Evolutionary conservation across 2,329 filamentous ascomycete species (phyloP), one percentile per base, ranked within the genome.

Genomic region (Aureobasidium lini): DNA sequence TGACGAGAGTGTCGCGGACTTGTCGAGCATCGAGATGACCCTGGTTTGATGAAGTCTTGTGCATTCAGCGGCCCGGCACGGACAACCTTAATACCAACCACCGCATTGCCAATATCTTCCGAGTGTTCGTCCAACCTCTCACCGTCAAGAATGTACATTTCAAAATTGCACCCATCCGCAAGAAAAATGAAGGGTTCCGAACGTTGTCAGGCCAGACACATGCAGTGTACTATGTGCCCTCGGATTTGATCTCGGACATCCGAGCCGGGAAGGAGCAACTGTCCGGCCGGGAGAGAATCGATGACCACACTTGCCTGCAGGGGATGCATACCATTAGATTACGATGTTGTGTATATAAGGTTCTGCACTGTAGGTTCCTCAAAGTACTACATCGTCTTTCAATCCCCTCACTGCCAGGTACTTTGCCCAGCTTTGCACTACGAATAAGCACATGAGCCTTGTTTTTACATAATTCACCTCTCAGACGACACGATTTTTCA

Each of bases 231-330:
- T 36, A 31, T 6, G 11, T 31, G 13, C 18, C 23, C 48, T 52
- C 48, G 48, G 48, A 11, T 16, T 9, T 16, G 34, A 52, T 54
- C 29, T 54, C 50, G 37, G 50, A 54, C 10, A 13, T 44, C 39
- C 50, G 37, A 54, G 28, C 37, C 50, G 50, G 50, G 29, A 28
- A 54, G 50, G 37, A 34, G 37, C 50, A 54, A 54, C 39, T 54
- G 39, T 54, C 50, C 37, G 39, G 10, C n/a, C 37, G 37, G 37
- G 43, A 44, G 32, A 44, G 28, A 28, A 54, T 54, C 50, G 50
- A 54, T 54, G 50, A 54, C 50, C 50, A 44, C 50, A 54, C 50
- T 54, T 9, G n/a, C 28, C 15, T 54, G 39, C 50, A 54, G 5
- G 34, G 7, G n/a, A 42, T n/a, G 4, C 8, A 46, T 54, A 34